phyloP scores from a whole-genome alignment of 2,329 filamentous ascomycete species.

The Ophiostoma sp. region DNA sequence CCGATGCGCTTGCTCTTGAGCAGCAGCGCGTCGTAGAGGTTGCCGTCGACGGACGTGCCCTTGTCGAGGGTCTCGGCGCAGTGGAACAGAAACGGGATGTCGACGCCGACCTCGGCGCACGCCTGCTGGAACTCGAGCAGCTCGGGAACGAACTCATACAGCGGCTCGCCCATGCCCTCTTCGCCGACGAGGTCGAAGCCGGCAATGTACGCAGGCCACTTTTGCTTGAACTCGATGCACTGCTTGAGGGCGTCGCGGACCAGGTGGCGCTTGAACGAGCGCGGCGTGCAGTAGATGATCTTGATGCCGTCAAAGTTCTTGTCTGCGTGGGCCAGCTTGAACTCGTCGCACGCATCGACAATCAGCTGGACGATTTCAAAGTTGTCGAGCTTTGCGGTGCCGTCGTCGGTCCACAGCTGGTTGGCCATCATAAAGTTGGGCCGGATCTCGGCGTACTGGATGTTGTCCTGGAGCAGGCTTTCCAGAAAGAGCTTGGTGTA shows the following conservation, averaged over 20 bases:
- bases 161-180: conserved; percentile 56
- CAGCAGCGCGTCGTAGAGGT: conserved; percentile 63
- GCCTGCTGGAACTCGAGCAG: conserved; percentile 52
- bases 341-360: conserved; percentile 48
- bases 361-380: conserved; percentile 57
- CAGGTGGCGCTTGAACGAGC: conserved; percentile 47
- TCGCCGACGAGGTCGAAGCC: conserved; percentile 68
- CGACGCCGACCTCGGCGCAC: conserved; percentile 44
- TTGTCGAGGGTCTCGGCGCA: conserved; percentile 69
- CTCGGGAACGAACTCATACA: conserved; percentile 50
- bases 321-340: conserved; percentile 36
- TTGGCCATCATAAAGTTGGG: conserved; percentile 64
- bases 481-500: conserved; percentile 58
- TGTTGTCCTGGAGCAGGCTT: conserved; percentile 58
- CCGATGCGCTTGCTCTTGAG: conserved; percentile 65
- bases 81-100: conserved; percentile 70
- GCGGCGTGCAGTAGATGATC: conserved; percentile 65
- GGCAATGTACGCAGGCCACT: conserved; percentile 56
- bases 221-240: conserved; percentile 55
- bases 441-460: conserved; percentile 67
- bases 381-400: conserved; percentile 48
- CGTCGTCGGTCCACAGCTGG: conserved; percentile 55
- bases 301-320: conserved; percentile 59
- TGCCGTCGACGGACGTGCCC: conserved; percentile 59
- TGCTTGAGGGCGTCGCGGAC: conserved; percentile 53